Evolutionary conservation across 495 filamentous ascomycete genomes (phyloP), one percentile per base, ranked within the genome.

Genomic region (Xeromyces bisporus): DNA sequence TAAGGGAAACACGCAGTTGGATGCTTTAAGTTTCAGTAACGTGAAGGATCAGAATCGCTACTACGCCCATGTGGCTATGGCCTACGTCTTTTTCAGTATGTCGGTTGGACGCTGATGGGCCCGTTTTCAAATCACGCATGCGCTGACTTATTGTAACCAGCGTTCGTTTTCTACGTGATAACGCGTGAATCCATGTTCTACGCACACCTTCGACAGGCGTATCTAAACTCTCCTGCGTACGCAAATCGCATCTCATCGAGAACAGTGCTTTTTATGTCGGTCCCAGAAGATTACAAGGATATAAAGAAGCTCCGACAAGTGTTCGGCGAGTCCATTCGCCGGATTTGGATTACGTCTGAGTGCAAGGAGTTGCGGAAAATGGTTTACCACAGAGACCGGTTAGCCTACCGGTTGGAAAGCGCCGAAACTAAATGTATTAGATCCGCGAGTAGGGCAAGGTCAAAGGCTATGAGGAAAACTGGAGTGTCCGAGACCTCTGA

Each of bases 201-300:
- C 40, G 67, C 78, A 34, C 73, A 75, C 31, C 47, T 79, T 1
- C 68, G 76, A 21, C 77, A 81, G 46, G 75, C 75, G 10, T 80
- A 78, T 51, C 65, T 71, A 11, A 63, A 77, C n/a, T 74, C 75
- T 3, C 73, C 72, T 2, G 66, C 67, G n/a, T 69, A 77, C 36
- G 61, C 71, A 3, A 54, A 67, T 12, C 64, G 75, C 0, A 66
- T 83, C 6, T 81, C 77, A 0, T 71, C 76, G 0, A 53, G 72
- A 21, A 80, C 75, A 0, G 73, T 81, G 1, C 60, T 83, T 3
- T 83, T 79, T 46, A 67, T 76, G 34, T 75, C 68, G 10, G 71
- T 75, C 1, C 75, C 76, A 0, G 60, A 65, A 21, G 68, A 65
- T 1, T 70, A 70, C 20, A 56, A 69, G 12, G 63, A 68, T 6